Base-by-base conservation (phyloP, 1,284 basidiomycete species). In the Cerioporus squamosus region DNA sequence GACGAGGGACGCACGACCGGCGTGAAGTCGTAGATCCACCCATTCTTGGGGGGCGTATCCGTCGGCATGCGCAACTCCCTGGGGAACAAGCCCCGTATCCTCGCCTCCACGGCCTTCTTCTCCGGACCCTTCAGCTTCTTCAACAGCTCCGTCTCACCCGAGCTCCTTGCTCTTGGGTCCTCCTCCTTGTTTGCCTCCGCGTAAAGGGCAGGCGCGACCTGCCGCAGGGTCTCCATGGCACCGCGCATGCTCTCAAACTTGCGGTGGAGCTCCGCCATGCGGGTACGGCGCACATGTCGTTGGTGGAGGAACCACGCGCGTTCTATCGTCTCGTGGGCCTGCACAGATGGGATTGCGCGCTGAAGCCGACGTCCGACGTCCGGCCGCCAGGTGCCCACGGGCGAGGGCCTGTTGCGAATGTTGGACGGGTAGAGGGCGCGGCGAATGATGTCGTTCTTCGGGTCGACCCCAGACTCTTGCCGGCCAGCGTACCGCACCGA, bases 311-410 rank as follows among this genome's bases (percentile, higher is more conserved):
- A 78, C 91, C 92, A 98, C 3, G 96, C 96, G 39, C 96, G 87
- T 64, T 93, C 91, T 62, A 98, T 95, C 7, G 95, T 98, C 66
- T 94, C 87, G 78, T 98, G 94, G 0, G 94, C 94, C 75, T 98
- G 95, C 14, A 82, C 84, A 5, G 87, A 90, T 14, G 91, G 91
- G 55, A 95, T 86, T 10, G 91, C 90, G 53, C 82, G 82, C 63
- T 89, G 85, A 17, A 96, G 76, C 5, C 84, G 90, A 60, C 77
- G 81, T 54, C 77, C 85, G 38, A 88, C 86, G 69, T 93, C 87
- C 29, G 87, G 86, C 61, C 92, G 85, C 87, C 93, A 93, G 56
- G 87, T 84, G 14, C 93, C 93, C 9, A 86, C 88, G 2, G 93
- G 94, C 7, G 90, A 83, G 40, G 88, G 71, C 57, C 80, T 80